Percentiles rank a stretch among this genome's conserved stretches.
These are phyloP conservation scores for Sonneratia caseolaris DNA, from an alignment of 345 rosid genomes.

Conservation along the genomic window DNA sequence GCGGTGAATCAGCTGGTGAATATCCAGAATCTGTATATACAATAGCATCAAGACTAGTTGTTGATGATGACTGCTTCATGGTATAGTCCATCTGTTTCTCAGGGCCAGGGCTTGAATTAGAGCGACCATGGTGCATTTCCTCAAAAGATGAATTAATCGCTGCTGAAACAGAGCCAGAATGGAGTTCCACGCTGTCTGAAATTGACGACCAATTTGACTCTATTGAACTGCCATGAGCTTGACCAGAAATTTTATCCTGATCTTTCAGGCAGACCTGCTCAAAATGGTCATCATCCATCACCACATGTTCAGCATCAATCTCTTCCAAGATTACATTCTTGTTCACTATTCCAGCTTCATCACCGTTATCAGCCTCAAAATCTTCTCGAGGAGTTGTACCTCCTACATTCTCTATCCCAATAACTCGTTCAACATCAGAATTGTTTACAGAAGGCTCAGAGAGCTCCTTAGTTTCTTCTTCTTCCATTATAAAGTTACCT, in stretches of 20 bases:
- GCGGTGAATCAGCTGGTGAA: conserved; percentile 62
- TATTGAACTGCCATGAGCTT: conserved; percentile 16
- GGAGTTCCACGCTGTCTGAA: conserved; percentile 36
- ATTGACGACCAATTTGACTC: conserved; percentile 28
- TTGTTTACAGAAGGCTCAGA: conserved; percentile 23
- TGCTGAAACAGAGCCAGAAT: conserved; percentile 27
- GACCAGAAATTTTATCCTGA: conserved; percentile 38
- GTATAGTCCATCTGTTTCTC: conserved; percentile 31
- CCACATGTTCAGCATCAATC: conserved; percentile 21
- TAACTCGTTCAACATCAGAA: conserved; percentile 8
- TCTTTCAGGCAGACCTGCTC: conserved; percentile 75
- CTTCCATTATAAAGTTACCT: conserved; percentile 54
- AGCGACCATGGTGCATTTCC: conserved; percentile 31
- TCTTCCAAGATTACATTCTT: conserved; percentile 15
- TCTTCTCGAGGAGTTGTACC: conserved; percentile 30
- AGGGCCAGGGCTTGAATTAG: conserved; percentile 49
- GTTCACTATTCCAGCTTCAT: conserved; percentile 2
- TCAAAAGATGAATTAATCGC: conserved; percentile 32
- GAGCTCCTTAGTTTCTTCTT: conserved; percentile 49
- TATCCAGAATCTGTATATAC: conserved; percentile 28
- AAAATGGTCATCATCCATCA: conserved; percentile 56
- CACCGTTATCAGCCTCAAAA: conserved; percentile 8
- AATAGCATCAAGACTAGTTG: conserved; percentile 46
- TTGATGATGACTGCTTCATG: conserved; percentile 40
- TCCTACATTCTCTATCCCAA: conserved; percentile 22